These are phyloP conservation scores for Arabidopsis hybrid DNA, from an alignment of 441 rosid genomes.

Conservation along the genomic window DNA sequence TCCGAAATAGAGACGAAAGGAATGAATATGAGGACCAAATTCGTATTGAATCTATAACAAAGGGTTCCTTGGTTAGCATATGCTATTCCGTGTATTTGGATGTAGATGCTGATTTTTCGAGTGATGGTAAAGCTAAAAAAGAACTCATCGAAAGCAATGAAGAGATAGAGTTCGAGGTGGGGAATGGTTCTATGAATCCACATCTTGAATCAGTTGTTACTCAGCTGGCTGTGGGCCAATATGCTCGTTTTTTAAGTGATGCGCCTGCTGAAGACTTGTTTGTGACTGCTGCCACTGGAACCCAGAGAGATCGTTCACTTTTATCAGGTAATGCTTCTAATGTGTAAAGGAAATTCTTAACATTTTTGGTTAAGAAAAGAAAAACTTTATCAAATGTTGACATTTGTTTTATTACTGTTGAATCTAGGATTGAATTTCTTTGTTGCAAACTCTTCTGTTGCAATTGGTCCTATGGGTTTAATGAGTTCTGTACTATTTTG, in stretches of 20 bases:
- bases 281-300: conserved; percentile 67
- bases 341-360: neutral
- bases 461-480: too few species aligned
- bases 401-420: neutral
- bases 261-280: conserved; percentile 52
- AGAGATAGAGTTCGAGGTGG: conserved; percentile 91
- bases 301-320: conserved; percentile 49
- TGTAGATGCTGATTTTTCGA: conserved; percentile 36
- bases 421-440: too few species aligned
- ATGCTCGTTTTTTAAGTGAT: conserved; percentile 52
- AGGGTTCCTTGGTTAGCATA: conserved; percentile 66
- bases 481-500: neutral
- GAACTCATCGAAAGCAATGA: conserved; percentile 82
- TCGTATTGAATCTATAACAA: conserved; percentile 40
- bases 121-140: conserved; percentile 32
- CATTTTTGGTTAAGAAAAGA: neutral
- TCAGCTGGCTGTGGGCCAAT: conserved; percentile 88
- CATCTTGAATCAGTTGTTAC: conserved; percentile 68
- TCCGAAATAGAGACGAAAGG: too few species aligned
- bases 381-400: neutral
- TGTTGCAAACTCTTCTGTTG: too few species aligned
- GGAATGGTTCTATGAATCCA: conserved; percentile 72
- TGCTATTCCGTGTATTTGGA: conserved; percentile 73
- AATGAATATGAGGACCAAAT: too few species aligned
- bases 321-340: conserved; percentile 61